Conservation (phyloP, 805 yeast genomes). For the Wickerhamomyces sydowiorum region DNA sequence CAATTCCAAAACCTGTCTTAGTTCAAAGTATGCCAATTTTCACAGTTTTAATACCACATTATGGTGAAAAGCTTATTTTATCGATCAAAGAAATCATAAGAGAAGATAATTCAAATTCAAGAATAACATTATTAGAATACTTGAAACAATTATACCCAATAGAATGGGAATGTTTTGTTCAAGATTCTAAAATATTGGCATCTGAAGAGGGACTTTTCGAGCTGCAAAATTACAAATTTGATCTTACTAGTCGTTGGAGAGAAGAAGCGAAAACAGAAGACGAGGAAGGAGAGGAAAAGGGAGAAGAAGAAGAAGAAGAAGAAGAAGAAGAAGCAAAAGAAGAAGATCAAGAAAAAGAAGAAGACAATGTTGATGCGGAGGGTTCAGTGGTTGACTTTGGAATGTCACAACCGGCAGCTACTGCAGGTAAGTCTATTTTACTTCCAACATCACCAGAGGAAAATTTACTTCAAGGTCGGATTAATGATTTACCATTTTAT, state of each 20-base stretch:
- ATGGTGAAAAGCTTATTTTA: constrained; percentile 72
- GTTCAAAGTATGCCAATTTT: constrained; percentile 73
- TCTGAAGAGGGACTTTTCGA: constrained; percentile 41
- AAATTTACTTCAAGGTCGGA: constrained; percentile 32
- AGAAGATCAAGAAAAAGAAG: constrained; percentile 7
- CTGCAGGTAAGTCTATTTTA: constrained; percentile 24
- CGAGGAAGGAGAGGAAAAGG: constrained; percentile 3
- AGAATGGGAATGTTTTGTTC: constrained; percentile 81
- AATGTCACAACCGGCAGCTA: constrained; percentile 3
- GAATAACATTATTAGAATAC: constrained; percentile 81
- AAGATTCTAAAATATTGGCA: constrained; percentile 64
- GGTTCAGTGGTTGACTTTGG: constrained; percentile 29
- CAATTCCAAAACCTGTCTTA: constrained; percentile 68
- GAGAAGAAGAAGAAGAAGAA: constrained; percentile 6
- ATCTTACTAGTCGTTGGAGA: constrained; percentile 11
- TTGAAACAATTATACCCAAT: constrained; percentile 62
- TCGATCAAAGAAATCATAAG: constrained; percentile 73
- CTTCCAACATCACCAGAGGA: constrained; percentile 26
- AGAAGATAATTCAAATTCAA: constrained; percentile 52
- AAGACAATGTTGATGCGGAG: constrained; percentile 30
- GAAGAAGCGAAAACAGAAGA: constrained; percentile 1
- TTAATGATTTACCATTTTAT: constrained; percentile 63
- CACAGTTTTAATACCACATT: constrained; percentile 85
- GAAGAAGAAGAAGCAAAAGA: not conserved
- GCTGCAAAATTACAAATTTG: constrained; percentile 14